Evolutionary conservation across 495 filamentous ascomycete species (phyloP), one percentile per base, ranked within the genome.

Genomic region (Chlorociboria aeruginascens): DNA sequence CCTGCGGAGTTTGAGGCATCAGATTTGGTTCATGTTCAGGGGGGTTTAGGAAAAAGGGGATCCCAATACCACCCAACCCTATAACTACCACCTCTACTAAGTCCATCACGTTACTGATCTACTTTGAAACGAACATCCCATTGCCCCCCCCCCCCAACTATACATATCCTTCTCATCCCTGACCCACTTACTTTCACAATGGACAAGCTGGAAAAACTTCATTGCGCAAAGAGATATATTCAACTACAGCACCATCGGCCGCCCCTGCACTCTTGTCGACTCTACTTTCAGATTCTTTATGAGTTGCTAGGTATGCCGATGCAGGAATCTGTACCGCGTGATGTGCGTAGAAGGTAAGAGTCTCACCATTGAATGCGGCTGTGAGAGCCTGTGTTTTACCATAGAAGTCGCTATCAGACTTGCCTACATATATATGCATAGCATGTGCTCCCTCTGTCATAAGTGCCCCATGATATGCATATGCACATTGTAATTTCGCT

Each of bases 401-500:
- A 29, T 44, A 49, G 28, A 49, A 49, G 29, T 42, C 29, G 36
- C 29, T 20, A 29, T 49, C 38, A 28, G 46, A 43, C 38, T 49
- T 49, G 46, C 29, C n/a, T 20, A 49, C 12, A 49, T 49, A 44
- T 43, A 10, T 49, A 49, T 49, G 37, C 46, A 29, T 32, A 49
- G 39, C 37, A 49, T 28, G 29, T 49, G 46, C 46, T 44, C 46
- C 46, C 46, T 49, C 37, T 16, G 37, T 49, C 37, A 49, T 49
- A 35, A 49, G n/a, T 29, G 46, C 38, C 43, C 46, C 37, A 43
- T 49, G 14, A 49, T 45, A 49, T n/a, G n/a, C 32, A 49, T 45
- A 49, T 8, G 46, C 46, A 32, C 37, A 49, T 49, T 49, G 37
- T 29, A 49, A 44, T 49, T 49, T 44, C 43, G 46, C 37, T 49